Conservation (phyloP, 306 rosid genomes). For the Sphenostylis stenocarpa region DNA sequence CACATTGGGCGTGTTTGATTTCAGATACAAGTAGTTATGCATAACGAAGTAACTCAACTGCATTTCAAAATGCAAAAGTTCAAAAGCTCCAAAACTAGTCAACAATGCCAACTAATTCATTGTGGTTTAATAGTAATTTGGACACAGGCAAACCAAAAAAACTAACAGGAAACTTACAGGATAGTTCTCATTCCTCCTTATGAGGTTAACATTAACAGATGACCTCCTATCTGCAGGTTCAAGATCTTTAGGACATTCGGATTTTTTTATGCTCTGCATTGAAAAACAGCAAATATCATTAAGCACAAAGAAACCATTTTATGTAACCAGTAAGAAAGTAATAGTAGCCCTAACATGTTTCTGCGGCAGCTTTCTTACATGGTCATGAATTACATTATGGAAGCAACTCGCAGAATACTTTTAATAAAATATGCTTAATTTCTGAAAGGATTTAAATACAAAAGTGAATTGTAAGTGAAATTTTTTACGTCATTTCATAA, state of each 20-base stretch:
- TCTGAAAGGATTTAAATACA: background rate
- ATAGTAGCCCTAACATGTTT: slow-evolving; percentile 8
- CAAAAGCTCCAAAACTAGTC: slow-evolving; percentile 1
- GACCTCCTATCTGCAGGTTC: slow-evolving; percentile 84
- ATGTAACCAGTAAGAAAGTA: slow-evolving; percentile 1
- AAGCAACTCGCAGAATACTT: background rate
- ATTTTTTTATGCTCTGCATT: slow-evolving; percentile 82
- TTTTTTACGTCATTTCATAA: background rate
- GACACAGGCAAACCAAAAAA: slow-evolving; percentile 24
- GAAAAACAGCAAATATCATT: slow-evolving; percentile 25
- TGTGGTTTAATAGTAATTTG: background rate
- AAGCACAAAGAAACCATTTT: slow-evolving; percentile 3
- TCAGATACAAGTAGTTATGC: background rate
- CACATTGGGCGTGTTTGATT: background rate
- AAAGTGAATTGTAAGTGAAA: slow-evolving; percentile 9
- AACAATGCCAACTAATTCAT: slow-evolving; percentile 1
- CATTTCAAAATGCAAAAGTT: slow-evolving; percentile 8
- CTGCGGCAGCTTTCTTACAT: slow-evolving; percentile 1
- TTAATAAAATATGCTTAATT: slow-evolving; percentile 1
- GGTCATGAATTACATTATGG: background rate
- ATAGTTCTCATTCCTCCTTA: slow-evolving; percentile 74
- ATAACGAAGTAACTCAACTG: background rate
- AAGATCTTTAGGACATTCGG: slow-evolving; percentile 94
- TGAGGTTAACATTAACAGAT: slow-evolving; percentile 83
- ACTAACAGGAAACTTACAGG: slow-evolving; percentile 64